phyloP scores from a whole-genome alignment of 345 rosid genomes.

The Camelina laxa region DNA sequence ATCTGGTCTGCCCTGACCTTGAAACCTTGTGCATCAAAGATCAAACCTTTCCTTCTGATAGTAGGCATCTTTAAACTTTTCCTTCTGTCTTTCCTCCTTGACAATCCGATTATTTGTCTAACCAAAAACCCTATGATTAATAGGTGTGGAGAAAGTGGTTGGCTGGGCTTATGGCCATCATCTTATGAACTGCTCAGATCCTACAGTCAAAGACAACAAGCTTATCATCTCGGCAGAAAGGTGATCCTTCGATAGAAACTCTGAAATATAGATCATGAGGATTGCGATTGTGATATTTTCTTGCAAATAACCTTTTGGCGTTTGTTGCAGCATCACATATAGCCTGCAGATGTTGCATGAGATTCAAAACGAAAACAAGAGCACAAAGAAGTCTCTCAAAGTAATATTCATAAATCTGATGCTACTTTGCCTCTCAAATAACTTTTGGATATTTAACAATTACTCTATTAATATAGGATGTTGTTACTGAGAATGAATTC shows the following conservation, averaged over 20 bases:
- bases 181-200: conserved; percentile 71
- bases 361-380: conserved; percentile 69
- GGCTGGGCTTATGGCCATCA: conserved; percentile 92
- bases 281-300: conserved; percentile 22
- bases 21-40: conserved; percentile 77
- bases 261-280: neutral
- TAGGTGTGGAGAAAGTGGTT: conserved; percentile 90
- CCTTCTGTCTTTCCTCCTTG: conserved; percentile 13
- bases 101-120: conserved; percentile 12
- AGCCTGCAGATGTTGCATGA: conserved; percentile 71
- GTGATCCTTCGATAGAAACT: conserved; percentile 44
- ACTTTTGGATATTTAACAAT: conserved; percentile 9
- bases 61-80: conserved; percentile 48
- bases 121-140: conserved; percentile 9
- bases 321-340: conserved; percentile 62
- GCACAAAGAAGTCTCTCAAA: conserved; percentile 79
- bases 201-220: conserved; percentile 58
- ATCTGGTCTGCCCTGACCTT: conserved; percentile 77
- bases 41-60: conserved; percentile 72
- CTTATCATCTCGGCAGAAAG: conserved; percentile 75
- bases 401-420: conserved; percentile 42
- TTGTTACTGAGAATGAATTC: conserved; percentile 94
- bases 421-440: neutral
- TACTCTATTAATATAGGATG: conserved; percentile 60
- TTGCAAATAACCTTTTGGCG: conserved; percentile 15